Conservation (phyloP, 1,284 basidiomycete genomes). For the Cutaneotrichosporon arboriforme region DNA sequence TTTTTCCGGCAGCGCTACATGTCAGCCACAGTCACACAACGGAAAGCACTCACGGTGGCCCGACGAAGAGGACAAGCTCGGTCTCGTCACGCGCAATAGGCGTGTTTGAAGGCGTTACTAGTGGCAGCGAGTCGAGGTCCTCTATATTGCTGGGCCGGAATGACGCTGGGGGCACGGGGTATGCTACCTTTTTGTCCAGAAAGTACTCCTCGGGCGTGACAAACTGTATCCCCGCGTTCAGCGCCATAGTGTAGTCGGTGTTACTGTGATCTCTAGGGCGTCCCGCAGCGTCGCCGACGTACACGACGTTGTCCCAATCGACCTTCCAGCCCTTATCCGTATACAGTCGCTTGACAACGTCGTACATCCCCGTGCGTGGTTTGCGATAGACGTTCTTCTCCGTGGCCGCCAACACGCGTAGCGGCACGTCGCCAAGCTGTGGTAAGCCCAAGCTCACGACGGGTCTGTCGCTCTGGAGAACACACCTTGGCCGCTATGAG, state of each 20-base stretch:
- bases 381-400: slow-evolving; percentile 68
- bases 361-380: slow-evolving; percentile 83
- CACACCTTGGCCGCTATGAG: slow-evolving; percentile 63
- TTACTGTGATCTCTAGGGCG: slow-evolving; percentile 60
- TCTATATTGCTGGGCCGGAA: slow-evolving; percentile 30
- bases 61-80: slow-evolving; percentile 76
- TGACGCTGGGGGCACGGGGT: slow-evolving; percentile 35
- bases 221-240: slow-evolving; percentile 67
- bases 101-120: slow-evolving; percentile 58
- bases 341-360: slow-evolving; percentile 62
- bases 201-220: slow-evolving; percentile 70
- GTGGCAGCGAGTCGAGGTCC: slow-evolving; percentile 50
- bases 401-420: slow-evolving; percentile 69
- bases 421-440: slow-evolving; percentile 54
- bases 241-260: slow-evolving; percentile 78
- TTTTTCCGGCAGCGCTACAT: slow-evolving; percentile 67
- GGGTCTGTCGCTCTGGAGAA: slow-evolving; percentile 2
- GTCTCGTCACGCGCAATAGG: slow-evolving; percentile 55
- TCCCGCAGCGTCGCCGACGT: slow-evolving; percentile 79
- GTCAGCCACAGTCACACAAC: neutral
- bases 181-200: slow-evolving; percentile 52
- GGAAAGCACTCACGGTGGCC: slow-evolving; percentile 56
- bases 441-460: neutral
- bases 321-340: slow-evolving; percentile 58
- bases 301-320: slow-evolving; percentile 64